Evolutionary conservation across 257 asterid genomes (phyloP).

Genomic region (Ballota nigra): DNA sequence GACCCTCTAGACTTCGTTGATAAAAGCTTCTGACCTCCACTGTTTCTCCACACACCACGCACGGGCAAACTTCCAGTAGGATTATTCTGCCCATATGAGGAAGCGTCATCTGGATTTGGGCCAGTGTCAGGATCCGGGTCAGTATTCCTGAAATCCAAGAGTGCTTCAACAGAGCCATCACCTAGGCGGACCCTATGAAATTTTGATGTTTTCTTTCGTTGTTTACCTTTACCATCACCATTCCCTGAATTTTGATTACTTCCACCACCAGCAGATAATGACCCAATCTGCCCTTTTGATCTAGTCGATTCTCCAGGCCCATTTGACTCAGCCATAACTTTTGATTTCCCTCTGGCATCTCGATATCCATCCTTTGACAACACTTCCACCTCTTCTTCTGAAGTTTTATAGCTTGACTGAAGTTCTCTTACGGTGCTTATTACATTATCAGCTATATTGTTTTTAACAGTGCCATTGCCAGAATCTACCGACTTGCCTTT

Average conservation of each 20-base stretch:
- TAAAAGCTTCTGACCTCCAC: slow-evolving; percentile 87
- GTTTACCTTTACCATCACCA: slow-evolving; percentile 59
- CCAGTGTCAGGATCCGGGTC: slow-evolving; percentile 57
- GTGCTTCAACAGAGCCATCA: slow-evolving; percentile 62
- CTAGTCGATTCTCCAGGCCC: slow-evolving; percentile 34
- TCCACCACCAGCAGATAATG: slow-evolving; percentile 34
- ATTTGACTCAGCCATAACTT: slow-evolving; percentile 29
- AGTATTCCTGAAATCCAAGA: slow-evolving; percentile 43
- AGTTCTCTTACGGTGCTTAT: slow-evolving; percentile 55
- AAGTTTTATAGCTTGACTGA: slow-evolving; percentile 51
- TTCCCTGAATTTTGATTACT: slow-evolving; percentile 35
- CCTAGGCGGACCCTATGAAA: slow-evolving; percentile 83
- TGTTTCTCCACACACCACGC: slow-evolving; percentile 80
- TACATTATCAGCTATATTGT: slow-evolving; percentile 48
- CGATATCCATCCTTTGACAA: slow-evolving; percentile 88
- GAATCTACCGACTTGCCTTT: slow-evolving; percentile 55
- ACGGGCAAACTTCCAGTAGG: slow-evolving; percentile 47
- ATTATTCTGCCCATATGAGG: slow-evolving; percentile 16
- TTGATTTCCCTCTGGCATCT: slow-evolving; percentile 52
- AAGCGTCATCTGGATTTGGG: slow-evolving; percentile 30
- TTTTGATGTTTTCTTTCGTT: slow-evolving; percentile 77
- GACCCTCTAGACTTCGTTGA: slow-evolving; percentile 39
- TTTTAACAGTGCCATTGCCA: slow-evolving; percentile 38
- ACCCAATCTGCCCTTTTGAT: slow-evolving; percentile 33
- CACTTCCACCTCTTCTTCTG: slow-evolving; percentile 69